Evolutionary conservation across 306 rosid species (phyloP).

Genomic region (Glycine latifolia): DNA sequence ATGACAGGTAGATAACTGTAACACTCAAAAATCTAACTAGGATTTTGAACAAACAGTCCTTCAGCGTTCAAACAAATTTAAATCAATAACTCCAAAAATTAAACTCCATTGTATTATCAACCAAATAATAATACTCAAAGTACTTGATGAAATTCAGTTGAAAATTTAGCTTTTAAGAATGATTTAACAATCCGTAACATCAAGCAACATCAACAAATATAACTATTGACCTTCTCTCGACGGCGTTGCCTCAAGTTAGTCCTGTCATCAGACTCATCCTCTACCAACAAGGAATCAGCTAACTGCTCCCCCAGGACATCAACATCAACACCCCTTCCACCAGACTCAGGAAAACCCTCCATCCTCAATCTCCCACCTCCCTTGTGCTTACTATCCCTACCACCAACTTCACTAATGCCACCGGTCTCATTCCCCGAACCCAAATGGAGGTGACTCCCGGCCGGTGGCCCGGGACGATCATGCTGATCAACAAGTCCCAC

Average conservation of each 20-base stretch:
- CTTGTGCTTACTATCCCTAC: constrained; percentile 34
- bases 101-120: neutral
- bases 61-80: constrained; percentile 21
- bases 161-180: neutral
- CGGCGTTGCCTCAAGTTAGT: constrained; percentile 56
- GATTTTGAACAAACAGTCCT: neutral
- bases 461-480: constrained; percentile 67
- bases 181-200: neutral
- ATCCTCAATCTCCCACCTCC: too few species aligned
- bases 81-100: neutral
- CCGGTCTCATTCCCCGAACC: constrained; percentile 30
- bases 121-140: neutral
- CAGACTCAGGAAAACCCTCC: constrained; percentile 4
- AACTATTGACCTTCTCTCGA: constrained; percentile 71
- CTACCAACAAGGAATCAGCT: constrained; percentile 69
- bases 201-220: constrained; percentile 12
- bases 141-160: neutral
- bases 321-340: constrained; percentile 45
- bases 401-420: constrained; percentile 41
- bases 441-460: constrained; percentile 62
- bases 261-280: constrained; percentile 70
- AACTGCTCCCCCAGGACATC: constrained; percentile 63
- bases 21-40: constrained; percentile 13
- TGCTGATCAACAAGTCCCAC: constrained; percentile 61
- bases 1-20: neutral